A percentile compares a stretch with the other conserved stretches of the same genome.
These are phyloP conservation scores for Botrytis hyacinthi DNA, from an alignment of 2,329 filamentous ascomycete genomes.

Conservation along the genomic window DNA sequence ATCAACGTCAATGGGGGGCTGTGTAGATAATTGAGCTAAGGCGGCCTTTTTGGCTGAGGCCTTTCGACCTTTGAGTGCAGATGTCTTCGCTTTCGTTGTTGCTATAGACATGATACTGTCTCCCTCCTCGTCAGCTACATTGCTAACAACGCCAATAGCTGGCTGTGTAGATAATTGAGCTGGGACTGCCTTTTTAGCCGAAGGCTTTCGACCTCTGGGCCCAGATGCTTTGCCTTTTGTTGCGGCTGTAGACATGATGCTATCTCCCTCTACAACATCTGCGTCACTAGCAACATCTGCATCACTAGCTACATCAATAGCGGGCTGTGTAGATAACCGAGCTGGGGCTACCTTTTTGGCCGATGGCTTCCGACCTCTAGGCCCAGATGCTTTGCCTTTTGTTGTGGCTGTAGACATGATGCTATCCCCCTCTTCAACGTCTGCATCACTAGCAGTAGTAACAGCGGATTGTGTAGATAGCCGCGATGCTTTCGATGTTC, in stretches of 20 bases:
- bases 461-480: constrained; percentile 57
- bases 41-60: constrained; percentile 52
- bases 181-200: constrained; percentile 57
- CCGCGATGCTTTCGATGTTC: constrained; percentile 68
- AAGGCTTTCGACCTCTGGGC: constrained; percentile 45
- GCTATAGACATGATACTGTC: constrained; percentile 48
- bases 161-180: constrained; percentile 64
- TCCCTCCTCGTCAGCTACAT: constrained; percentile 46
- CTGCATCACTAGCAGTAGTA: constrained; percentile 50
- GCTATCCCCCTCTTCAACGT: constrained; percentile 53
- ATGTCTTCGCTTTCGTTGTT: constrained; percentile 5
- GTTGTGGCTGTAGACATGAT: constrained; percentile 58
- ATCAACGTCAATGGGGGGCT: too few relatives aligned
- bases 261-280: constrained; percentile 51
- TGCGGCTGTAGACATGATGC: constrained; percentile 57
- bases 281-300: constrained; percentile 23
- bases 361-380: constrained; percentile 45
- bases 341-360: constrained; percentile 62
- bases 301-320: constrained; percentile 51
- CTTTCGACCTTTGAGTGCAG: constrained; percentile 7
- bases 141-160: constrained; percentile 50
- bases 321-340: constrained; percentile 59
- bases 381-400: constrained; percentile 55
- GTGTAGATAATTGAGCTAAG: too few relatives aligned
- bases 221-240: constrained; percentile 58